phyloP scores from a whole-genome alignment of 345 rosid genomes.

The Conringia planisiliqua region DNA sequence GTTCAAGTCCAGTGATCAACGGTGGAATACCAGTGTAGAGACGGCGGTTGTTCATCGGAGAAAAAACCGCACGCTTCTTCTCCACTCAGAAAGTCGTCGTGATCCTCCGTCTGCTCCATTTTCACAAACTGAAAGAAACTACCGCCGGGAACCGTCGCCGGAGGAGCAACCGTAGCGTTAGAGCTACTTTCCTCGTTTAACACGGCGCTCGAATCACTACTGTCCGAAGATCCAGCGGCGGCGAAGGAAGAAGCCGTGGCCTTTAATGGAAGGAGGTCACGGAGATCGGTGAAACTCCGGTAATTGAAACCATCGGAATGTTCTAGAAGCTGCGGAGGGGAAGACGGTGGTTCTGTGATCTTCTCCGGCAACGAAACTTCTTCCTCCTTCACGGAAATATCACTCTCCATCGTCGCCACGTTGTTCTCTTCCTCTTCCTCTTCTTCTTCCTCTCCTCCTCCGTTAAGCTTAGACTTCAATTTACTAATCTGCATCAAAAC shows the following conservation, averaged over 20 bases:
- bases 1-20: conserved; percentile 31
- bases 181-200: conserved; percentile 77
- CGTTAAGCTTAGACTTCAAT: conserved; percentile 62
- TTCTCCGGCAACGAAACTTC: conserved; percentile 40
- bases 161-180: conserved; percentile 43
- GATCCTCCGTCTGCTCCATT: conserved; percentile 83
- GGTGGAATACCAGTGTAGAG: conserved; percentile 68
- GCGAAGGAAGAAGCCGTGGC: conserved; percentile 35
- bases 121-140: conserved; percentile 59
- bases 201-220: conserved; percentile 78
- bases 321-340: conserved; percentile 32
- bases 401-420: conserved; percentile 45
- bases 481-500: conserved; percentile 54
- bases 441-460: conserved; percentile 18
- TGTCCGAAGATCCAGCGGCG: conserved; percentile 76
- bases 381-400: conserved; percentile 65
- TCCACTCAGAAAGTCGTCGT: conserved; percentile 60
- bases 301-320: conserved; percentile 42
- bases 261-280: conserved; percentile 40
- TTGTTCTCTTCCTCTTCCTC: conserved; percentile 29
- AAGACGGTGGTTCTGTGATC: conserved; percentile 21
- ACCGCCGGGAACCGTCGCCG: conserved; percentile 32
- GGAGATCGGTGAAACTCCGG: conserved; percentile 43
- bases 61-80: conserved; percentile 81
- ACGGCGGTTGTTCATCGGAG: conserved; percentile 84